Conservation (phyloP, 2,329 filamentous ascomycete genomes). For the Sporothrix mexicana region DNA sequence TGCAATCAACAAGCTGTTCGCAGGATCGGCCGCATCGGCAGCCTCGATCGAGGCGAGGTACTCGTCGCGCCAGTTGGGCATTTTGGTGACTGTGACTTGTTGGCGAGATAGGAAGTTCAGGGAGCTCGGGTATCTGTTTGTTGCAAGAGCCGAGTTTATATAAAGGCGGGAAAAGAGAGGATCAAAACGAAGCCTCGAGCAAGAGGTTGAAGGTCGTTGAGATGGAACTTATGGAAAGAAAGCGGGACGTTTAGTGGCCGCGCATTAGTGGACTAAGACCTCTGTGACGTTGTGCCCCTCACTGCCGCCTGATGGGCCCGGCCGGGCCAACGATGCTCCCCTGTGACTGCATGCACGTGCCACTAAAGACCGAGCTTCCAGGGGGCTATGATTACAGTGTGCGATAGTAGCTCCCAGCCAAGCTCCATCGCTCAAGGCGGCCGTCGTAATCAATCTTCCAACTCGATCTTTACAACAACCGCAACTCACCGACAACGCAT, state of each 20-base stretch:
- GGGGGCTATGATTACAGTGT: neutral
- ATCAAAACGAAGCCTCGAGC: neutral
- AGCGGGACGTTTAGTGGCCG: conserved; percentile 8
- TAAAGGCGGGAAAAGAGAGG: neutral
- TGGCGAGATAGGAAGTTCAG: neutral
- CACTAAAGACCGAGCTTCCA: conserved; percentile 26
- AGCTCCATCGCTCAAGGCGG: conserved; percentile 15
- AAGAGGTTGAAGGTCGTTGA: neutral
- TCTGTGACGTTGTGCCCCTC: conserved; percentile 17
- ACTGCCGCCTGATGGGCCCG: conserved; percentile 18
- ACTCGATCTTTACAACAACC: neutral
- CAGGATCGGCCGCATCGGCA: conserved; percentile 68
- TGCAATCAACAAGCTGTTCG: conserved; percentile 72
- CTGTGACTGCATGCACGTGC: conserved; percentile 30
- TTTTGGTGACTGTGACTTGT: conserved; percentile 40
- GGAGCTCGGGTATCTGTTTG: neutral
- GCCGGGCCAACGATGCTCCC: neutral
- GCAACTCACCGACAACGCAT: neutral
- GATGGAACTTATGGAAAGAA: neutral
- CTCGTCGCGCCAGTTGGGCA: conserved; percentile 78
- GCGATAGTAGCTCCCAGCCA: neutral
- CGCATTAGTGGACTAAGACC: conserved; percentile 13
- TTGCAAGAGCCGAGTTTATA: neutral
- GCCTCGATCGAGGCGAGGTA: conserved; percentile 77
- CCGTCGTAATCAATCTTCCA: conserved; percentile 3